These are phyloP conservation scores for Diaporthe capsici DNA, from an alignment of 2,329 filamentous ascomycete species.

Conservation along the genomic window DNA sequence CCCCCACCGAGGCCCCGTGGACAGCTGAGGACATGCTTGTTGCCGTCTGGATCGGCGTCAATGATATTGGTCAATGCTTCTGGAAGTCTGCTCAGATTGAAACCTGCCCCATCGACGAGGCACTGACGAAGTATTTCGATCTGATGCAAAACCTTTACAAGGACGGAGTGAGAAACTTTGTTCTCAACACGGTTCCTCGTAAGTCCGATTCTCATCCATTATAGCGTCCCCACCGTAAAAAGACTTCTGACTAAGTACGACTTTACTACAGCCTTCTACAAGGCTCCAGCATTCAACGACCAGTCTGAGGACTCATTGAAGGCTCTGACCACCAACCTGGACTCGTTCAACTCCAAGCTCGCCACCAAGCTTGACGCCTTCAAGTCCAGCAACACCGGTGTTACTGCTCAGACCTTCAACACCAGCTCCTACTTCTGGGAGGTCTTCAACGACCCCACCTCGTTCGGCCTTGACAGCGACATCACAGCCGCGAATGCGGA, in stretches of 20 bases:
- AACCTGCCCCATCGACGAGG: slow-evolving; percentile 39
- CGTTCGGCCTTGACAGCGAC: slow-evolving; percentile 38
- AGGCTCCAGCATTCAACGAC: slow-evolving; percentile 34
- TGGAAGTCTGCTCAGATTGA: slow-evolving; percentile 31
- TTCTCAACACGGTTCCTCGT: slow-evolving; percentile 37
- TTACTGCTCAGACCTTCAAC: slow-evolving; percentile 38
- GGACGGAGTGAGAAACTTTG: slow-evolving; percentile 41
- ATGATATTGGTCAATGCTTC: slow-evolving; percentile 41
- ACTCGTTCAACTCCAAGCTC: slow-evolving; percentile 39
- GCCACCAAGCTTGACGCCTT: slow-evolving; percentile 36
- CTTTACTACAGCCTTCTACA: slow-evolving; percentile 33
- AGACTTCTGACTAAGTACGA: background rate
- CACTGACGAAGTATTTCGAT: slow-evolving; percentile 38
- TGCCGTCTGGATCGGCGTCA: slow-evolving; percentile 41
- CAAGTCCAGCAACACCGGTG: slow-evolving; percentile 38
- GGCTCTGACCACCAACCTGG: slow-evolving; percentile 31
- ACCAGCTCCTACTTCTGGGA: slow-evolving; percentile 40
- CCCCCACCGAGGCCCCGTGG: slow-evolving; percentile 37
- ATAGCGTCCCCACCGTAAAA: background rate
- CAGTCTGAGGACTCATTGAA: slow-evolving; percentile 34
- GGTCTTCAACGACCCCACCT: slow-evolving; percentile 35
- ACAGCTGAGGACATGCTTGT: slow-evolving; percentile 39
- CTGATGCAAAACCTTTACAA: slow-evolving; percentile 39
- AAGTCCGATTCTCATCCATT: background rate
- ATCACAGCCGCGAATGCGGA: slow-evolving; percentile 39